Base-by-base conservation (phyloP, 768 basidiomycete genomes). In the Tricholomella constricta region DNA sequence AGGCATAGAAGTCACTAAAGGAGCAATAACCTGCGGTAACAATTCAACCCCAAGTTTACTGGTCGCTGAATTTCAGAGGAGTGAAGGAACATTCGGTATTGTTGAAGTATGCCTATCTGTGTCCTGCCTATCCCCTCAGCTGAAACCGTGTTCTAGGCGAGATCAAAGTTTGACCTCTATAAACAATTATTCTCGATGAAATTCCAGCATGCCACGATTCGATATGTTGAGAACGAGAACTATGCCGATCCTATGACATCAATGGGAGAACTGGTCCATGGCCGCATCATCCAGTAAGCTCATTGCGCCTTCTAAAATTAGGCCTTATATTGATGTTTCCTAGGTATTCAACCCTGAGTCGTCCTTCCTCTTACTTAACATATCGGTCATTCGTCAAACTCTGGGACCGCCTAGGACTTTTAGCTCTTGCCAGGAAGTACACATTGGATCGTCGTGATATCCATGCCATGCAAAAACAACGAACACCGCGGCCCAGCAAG, bases 21-120 rank as follows among this genome's bases (percentile, higher is more conserved):
- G 91, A 22, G 89, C 89, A 15, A 83, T 98, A 42, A 82, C 89
- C 17, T 79, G 87, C 17, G 96, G 96, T 10, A 98, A 95, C 70
- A 72, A 81, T 19, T 91, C 95, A 0, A 97, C 93, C 0, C 88
- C 89, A 0, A 87, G 77, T 61, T 72, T 97, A 5, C 78, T 96
- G 35, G 85, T 97, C 22, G 82, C 84, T 0, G 91, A 94, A 63
- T 97, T 95, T 60, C 76, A 81, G 50, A 74, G 76, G n/a, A 86
- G 84, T 1, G 75, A 84, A 37, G 96, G 94, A 22, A 89, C 86
- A 1, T 91, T 89, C 61, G 86, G 92, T 12, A 82, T 90, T 36
- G 82, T 88, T 12, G 80, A 83, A 56, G 94, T 93, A 60, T 27
- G 14, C n/a, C 6, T 17, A 15, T 43, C 10, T 43, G 26, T 17